These are phyloP conservation scores for Phyllosticta capitalensis DNA, from an alignment of 2,329 filamentous ascomycete genomes.

Conservation along the genomic window DNA sequence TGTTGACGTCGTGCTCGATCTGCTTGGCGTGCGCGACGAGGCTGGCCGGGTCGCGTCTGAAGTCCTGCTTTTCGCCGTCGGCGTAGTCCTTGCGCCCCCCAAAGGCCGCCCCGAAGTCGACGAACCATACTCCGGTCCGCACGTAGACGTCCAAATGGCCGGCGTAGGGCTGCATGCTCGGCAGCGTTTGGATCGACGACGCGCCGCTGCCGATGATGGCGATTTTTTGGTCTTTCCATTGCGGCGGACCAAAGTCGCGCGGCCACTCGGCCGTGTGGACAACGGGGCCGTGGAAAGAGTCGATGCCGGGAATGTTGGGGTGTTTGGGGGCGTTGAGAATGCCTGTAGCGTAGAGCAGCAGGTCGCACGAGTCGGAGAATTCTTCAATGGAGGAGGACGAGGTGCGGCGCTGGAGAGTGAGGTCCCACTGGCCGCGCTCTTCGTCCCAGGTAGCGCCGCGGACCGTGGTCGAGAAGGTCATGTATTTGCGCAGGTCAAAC, in stretches of 20 bases:
- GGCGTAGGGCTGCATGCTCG: constrained; percentile 36
- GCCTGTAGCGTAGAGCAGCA: constrained; percentile 36
- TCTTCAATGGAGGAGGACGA: constrained; percentile 25
- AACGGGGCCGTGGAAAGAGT: constrained; percentile 36
- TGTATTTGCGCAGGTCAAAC: constrained; percentile 43
- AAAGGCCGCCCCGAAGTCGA: constrained; percentile 37
- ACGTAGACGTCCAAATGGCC: constrained; percentile 40
- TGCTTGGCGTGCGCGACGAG: constrained; percentile 37
- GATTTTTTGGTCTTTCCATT: constrained; percentile 34
- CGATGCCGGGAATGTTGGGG: constrained; percentile 32
- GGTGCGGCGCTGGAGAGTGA: constrained; percentile 34
- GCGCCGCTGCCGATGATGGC: constrained; percentile 38
- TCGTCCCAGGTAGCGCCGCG: constrained; percentile 41
- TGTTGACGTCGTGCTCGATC: constrained; percentile 31
- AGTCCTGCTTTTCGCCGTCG: constrained; percentile 32
- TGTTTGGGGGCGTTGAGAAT: constrained; percentile 32
- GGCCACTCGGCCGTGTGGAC: constrained; percentile 39
- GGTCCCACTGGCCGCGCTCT: constrained; percentile 39
- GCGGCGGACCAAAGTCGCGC: constrained; percentile 34
- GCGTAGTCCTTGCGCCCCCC: constrained; percentile 38
- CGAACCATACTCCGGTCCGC: constrained; percentile 37
- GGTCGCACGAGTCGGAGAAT: constrained; percentile 35
- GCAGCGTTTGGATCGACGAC: constrained; percentile 37
- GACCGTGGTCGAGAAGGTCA: constrained; percentile 43
- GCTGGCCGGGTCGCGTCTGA: constrained; percentile 32